Evolutionary conservation across 2,329 filamentous ascomycete species (phyloP), one percentile per base, ranked within the genome.

Genomic region (Arachnomyces sp.): DNA sequence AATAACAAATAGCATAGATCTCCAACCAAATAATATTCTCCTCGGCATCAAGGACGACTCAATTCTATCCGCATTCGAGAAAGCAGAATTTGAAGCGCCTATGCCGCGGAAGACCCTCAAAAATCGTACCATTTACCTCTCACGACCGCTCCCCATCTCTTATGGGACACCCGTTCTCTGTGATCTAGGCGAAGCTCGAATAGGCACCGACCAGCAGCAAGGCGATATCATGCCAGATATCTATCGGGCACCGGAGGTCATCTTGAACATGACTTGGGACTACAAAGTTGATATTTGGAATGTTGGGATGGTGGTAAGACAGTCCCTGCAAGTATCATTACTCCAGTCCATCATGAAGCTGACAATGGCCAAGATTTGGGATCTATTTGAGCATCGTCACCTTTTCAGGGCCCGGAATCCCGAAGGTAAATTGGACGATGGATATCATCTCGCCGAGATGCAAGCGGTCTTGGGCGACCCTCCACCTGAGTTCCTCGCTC

Each of bases 1-100:
- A 28, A 21, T 16, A 35, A 38, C 5, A 31, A 41, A 35, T 30
- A 36, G 41, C 12, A 15, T 28, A 62, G 56, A 62, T 44, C 44
- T 62, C 7, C 53, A 58, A 37, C 49, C 51, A 4, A 52, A 50
- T 25, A 63, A 64, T 14, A 46, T 64, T 16, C 48, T 64, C 25
- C 31, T 60, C 1, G 46, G 40, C 0, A 55, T 60, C 28, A 43
- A 53, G 14, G 59, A 62, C 36, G 36, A 52, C 2, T 52, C 49
- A 2, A 44, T 63, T 13, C 38, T 65, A 4, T 38, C 38, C 3
- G 35, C 49, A 0, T 57, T 58, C 28, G 56, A 61, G 42, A 16
- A 54, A 31, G 47, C 44, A 2, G 57, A 62, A 44, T 32, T 54
- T 6, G 42, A 51, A 3, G 14, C 39, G 5, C 59, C 59, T 15